Evolutionary conservation across 805 yeast species (phyloP), one percentile per base, ranked within the genome.

Genomic region (Starmerella vaccinii): DNA sequence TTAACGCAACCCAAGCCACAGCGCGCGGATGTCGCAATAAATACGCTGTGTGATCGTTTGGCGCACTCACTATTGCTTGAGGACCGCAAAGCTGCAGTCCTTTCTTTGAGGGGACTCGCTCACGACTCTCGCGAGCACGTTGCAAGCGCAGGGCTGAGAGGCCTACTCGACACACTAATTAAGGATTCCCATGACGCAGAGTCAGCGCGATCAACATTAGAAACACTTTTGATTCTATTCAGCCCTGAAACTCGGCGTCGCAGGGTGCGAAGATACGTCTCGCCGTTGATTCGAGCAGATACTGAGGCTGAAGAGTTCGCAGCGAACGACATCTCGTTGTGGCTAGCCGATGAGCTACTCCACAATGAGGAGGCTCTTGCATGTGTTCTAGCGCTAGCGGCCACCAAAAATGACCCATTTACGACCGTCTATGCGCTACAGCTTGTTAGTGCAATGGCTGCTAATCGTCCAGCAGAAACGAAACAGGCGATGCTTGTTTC

Each of bases 341-440:
- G 97, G 95, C 84, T 92, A 29, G 87, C 97, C 0, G 98, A 92
- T 66, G 97, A 87, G 61, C 71, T 92, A 59, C 83, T 89, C 1
- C 89, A 84, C 67, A 64, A 64, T 35, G 66, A 68, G 30, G 72
- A 71, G 10, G 74, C 75, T 42, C 69, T 76, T 13, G 62, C 75
- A 16, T 69, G 74, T 18, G 61, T 75, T 22, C 63, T 81, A 7
- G 77, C 81, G 23, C 63, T 81, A 8, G 70, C 75, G 8, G 16
- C 49, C 23, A 72, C 71, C 23, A 71, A 73, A 49, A 53, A 67
- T 44, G 90, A 86, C 61, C 86, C 87, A 62, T 94, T 86, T 65
- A 75, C 82, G 38, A 75, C 83, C 50, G 71, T 92, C 9, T 92
- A 90, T 63, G 74, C 95, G 0, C 69, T 90, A 21, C 97, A 94